A percentile compares a stretch with the other conserved stretches of the same genome.
Evolutionary conservation across 495 filamentous ascomycete genomes (phyloP).

Genomic region (Podospora pseudoanserina): DNA sequence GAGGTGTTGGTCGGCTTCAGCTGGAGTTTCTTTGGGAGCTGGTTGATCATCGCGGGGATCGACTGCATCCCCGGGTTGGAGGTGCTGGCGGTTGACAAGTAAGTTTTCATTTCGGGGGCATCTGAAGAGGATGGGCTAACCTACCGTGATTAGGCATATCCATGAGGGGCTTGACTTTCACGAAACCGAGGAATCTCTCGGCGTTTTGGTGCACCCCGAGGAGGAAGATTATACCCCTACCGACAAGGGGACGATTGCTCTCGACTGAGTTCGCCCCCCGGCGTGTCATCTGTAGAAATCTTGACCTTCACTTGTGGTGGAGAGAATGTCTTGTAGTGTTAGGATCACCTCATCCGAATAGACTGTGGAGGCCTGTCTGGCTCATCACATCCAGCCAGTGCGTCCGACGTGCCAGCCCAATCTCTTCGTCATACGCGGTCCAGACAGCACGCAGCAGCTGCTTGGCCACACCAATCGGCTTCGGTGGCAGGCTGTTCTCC

Average conservation of each 20-base stretch:
- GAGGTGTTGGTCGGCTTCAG: constrained; percentile 27
- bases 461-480: constrained; percentile 34
- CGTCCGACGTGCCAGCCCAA: constrained; percentile 26
- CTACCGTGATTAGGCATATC: constrained; percentile 21
- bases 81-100: constrained; percentile 31
- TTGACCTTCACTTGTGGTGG: not conserved
- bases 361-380: constrained; percentile 30
- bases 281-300: not conserved
- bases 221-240: constrained; percentile 27
- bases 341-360: constrained; percentile 26
- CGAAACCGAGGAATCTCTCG: constrained; percentile 28
- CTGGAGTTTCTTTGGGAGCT: constrained; percentile 29
- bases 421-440: constrained; percentile 34
- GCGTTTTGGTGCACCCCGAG: constrained; percentile 24
- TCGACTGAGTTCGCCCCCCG: constrained; percentile 12
- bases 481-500: constrained; percentile 31
- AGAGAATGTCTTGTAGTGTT: not conserved
- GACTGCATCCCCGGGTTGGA: constrained; percentile 31
- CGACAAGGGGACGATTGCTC: constrained; percentile 21
- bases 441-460: constrained; percentile 32
- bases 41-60: constrained; percentile 27
- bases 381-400: constrained; percentile 39
- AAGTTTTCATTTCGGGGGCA: constrained; percentile 5
- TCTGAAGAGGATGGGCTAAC: constrained; percentile 7
- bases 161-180: constrained; percentile 28